A percentile compares a stretch with the other conserved stretches of the same genome.
Conservation (phyloP, 495 filamentous ascomycete species). For the Podospora comata region DNA sequence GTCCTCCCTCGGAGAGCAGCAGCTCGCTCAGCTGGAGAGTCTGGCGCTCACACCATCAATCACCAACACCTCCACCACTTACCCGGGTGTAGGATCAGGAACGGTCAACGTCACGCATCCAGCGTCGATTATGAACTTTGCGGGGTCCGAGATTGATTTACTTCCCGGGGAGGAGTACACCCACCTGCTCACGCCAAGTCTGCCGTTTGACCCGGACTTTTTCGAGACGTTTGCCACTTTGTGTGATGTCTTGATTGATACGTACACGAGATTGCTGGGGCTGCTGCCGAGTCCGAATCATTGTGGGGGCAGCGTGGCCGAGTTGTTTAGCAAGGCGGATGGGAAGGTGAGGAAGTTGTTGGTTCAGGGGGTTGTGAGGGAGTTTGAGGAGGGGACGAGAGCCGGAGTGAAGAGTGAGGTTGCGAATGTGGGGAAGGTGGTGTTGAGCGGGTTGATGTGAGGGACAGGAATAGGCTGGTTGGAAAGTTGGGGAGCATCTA, state of each 20-base stretch:
- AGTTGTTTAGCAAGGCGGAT: conserved; percentile 89
- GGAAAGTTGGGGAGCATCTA: neutral
- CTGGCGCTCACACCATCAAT: neutral
- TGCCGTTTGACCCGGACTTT: conserved; percentile 97
- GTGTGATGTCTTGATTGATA: conserved; percentile 92
- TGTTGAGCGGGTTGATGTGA: conserved; percentile 85
- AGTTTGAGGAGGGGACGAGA: conserved; percentile 87
- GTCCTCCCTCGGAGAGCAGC: neutral
- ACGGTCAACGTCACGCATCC: neutral
- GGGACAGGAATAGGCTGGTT: neutral
- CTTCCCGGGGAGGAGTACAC: conserved; percentile 76
- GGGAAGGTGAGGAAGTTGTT: conserved; percentile 79
- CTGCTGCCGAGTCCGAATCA: conserved; percentile 64
- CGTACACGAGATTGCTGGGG: conserved; percentile 72
- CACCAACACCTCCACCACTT: conserved; percentile 3
- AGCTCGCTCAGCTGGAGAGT: neutral
- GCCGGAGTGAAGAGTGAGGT: conserved; percentile 73
- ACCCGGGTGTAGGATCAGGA: conserved; percentile 13
- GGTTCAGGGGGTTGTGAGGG: conserved; percentile 75
- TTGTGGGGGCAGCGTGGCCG: conserved; percentile 61
- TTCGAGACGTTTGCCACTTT: conserved; percentile 96
- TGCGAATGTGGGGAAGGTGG: conserved; percentile 77
- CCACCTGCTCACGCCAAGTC: conserved; percentile 81
- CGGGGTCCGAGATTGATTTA: conserved; percentile 45
- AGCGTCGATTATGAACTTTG: conserved; percentile 45